Conservation (phyloP, 768 basidiomycete genomes). For the Lanmaoa pseudosensibilis region DNA sequence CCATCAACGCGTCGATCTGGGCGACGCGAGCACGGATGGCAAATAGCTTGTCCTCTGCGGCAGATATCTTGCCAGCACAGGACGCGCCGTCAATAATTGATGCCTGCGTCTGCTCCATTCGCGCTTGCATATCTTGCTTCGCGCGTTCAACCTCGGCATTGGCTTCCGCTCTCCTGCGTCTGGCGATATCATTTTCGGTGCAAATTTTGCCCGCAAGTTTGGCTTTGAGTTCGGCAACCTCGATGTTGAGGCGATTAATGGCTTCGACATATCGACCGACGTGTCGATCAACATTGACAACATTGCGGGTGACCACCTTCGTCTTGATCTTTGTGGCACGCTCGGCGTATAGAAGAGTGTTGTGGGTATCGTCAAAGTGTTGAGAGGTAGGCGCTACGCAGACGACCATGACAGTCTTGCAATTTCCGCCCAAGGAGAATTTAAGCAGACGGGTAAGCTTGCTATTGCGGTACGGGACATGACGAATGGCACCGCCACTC, state of each 20-base stretch:
- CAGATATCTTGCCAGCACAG: slow-evolving; percentile 68
- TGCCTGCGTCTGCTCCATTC: slow-evolving; percentile 67
- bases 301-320: slow-evolving; percentile 92
- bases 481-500: slow-evolving; percentile 82
- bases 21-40: slow-evolving; percentile 62
- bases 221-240: slow-evolving; percentile 84
- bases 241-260: slow-evolving; percentile 82
- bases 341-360: slow-evolving; percentile 96
- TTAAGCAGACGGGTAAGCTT: slow-evolving; percentile 97
- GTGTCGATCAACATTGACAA: slow-evolving; percentile 92
- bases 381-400: slow-evolving; percentile 93
- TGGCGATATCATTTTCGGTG: slow-evolving; percentile 60
- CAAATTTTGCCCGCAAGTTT: slow-evolving; percentile 73
- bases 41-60: slow-evolving; percentile 67
- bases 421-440: slow-evolving; percentile 97
- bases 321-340: slow-evolving; percentile 98
- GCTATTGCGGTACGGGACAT: slow-evolving; percentile 96
- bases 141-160: slow-evolving; percentile 71
- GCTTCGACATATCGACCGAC: slow-evolving; percentile 95
- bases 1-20: slow-evolving; percentile 49
- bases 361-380: slow-evolving; percentile 98
- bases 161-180: slow-evolving; percentile 71
- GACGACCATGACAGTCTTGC: slow-evolving; percentile 99
- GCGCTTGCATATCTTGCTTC: slow-evolving; percentile 67
- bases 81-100: slow-evolving; percentile 75